phyloP scores from a whole-genome alignment of 331 rosid species.

The Quercus phellos region DNA sequence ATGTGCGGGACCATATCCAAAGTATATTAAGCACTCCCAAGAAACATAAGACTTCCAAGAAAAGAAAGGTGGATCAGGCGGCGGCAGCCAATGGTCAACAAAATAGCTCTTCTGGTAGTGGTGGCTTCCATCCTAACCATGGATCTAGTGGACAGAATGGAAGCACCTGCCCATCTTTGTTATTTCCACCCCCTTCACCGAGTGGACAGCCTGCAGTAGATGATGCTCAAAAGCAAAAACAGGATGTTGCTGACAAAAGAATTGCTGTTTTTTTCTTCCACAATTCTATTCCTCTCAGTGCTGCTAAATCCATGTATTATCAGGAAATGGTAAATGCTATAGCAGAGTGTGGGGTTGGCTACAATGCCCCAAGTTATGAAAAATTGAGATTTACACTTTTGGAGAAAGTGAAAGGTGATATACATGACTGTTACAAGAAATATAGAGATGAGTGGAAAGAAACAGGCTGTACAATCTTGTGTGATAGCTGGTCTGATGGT shows the following conservation, averaged over 20 bases:
- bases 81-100: conserved; percentile 41
- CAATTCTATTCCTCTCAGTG: conserved; percentile 57
- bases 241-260: conserved; percentile 58
- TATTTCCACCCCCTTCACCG: conserved; percentile 40
- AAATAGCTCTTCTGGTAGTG: conserved; percentile 62
- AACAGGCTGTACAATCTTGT: conserved; percentile 66
- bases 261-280: conserved; percentile 57
- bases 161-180: conserved; percentile 50
- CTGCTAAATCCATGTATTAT: conserved; percentile 55
- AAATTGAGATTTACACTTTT: conserved; percentile 45
- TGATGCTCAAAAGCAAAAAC: conserved; percentile 44
- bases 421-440: conserved; percentile 41
- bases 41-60: conserved; percentile 58
- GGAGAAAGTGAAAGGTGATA: conserved; percentile 54
- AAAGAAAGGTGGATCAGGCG: conserved; percentile 40
- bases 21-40: conserved; percentile 54
- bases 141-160: conserved; percentile 53
- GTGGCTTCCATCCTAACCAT: conserved; percentile 48
- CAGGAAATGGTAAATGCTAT: conserved; percentile 70
- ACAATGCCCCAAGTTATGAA: conserved; percentile 62
- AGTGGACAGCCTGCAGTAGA: conserved; percentile 37
- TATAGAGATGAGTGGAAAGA: conserved; percentile 64
- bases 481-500: conserved; percentile 56
- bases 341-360: conserved; percentile 56
- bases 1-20: conserved; percentile 57